A percentile compares a stretch with the other conserved stretches of the same genome.
Evolutionary conservation across 2,329 filamentous ascomycete genomes (phyloP).

Genomic region (Colletotrichum spinosum): DNA sequence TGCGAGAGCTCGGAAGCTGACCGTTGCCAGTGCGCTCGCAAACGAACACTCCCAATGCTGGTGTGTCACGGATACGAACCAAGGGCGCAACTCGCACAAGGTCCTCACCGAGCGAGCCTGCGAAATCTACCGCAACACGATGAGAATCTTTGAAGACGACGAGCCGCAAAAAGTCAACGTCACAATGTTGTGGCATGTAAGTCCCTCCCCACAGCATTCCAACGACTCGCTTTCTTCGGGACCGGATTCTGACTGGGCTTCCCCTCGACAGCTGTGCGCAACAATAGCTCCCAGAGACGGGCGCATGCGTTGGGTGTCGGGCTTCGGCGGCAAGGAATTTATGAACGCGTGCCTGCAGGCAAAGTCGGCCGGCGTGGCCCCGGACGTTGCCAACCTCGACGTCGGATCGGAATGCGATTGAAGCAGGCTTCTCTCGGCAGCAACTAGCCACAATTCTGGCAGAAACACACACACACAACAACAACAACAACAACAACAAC

Average conservation of each 20-base stretch:
- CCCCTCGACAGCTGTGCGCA: constrained; percentile 7
- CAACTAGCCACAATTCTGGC: no score
- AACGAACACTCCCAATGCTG: constrained; percentile 19
- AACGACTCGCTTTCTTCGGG: no score
- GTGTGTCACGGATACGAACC: background rate
- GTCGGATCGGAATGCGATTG: constrained; percentile 5
- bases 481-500: no score
- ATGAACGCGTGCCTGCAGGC: constrained; percentile 3
- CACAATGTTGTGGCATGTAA: constrained; percentile 17
- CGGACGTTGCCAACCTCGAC: background rate
- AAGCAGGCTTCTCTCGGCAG: no score
- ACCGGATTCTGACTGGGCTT: background rate
- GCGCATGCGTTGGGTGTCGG: constrained; percentile 2
- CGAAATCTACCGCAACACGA: constrained; percentile 4
- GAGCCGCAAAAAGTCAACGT: background rate
- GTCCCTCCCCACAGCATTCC: background rate
- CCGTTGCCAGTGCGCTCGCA: background rate
- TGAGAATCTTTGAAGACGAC: constrained; percentile 10
- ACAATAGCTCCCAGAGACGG: background rate
- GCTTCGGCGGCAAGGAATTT: constrained; percentile 22
- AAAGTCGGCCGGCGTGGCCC: background rate
- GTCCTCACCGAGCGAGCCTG: constrained; percentile 17
- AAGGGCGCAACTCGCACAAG: background rate
- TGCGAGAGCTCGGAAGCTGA: background rate
- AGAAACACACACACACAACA: no score